phyloP scores from a whole-genome alignment of 202 grass and related monocot species.

The Schoenoplectus tabernaemontani region DNA sequence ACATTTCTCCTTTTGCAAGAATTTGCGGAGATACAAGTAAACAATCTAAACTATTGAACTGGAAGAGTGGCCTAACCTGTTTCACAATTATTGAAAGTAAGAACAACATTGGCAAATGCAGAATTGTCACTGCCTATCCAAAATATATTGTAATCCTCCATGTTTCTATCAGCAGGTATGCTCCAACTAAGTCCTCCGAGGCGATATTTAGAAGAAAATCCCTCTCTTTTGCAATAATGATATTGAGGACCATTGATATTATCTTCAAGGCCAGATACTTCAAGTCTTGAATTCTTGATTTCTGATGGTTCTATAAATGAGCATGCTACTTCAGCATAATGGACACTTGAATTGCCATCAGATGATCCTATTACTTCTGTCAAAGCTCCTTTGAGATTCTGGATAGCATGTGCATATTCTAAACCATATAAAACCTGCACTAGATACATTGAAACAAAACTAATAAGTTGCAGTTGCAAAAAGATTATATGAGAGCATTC shows the following conservation, averaged over 20 bases:
- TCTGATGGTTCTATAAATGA: conserved; percentile 60
- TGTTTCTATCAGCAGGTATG: conserved; percentile 42
- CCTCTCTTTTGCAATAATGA: conserved; percentile 31
- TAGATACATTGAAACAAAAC: not conserved
- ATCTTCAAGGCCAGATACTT: conserved; percentile 12
- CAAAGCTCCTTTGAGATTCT: conserved; percentile 41
- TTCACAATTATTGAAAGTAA: conserved; percentile 91
- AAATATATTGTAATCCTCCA: conserved; percentile 73
- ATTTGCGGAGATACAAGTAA: not conserved
- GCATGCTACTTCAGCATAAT: conserved; percentile 51
- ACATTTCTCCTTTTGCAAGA: not conserved
- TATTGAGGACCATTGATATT: conserved; percentile 29
- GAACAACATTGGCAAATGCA: conserved; percentile 75
- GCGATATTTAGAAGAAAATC: conserved; percentile 30
- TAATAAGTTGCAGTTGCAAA: not conserved
- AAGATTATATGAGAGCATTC: not conserved
- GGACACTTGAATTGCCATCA: conserved; percentile 28
- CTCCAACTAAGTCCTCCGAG: conserved; percentile 74
- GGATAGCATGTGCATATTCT: conserved; percentile 66
- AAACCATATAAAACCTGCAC: conserved; percentile 70
- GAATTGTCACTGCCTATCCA: conserved; percentile 84
- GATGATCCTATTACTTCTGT: conserved; percentile 30
- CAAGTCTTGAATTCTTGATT: conserved; percentile 26
- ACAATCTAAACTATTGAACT: not conserved
- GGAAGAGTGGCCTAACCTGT: conserved; percentile 47